A percentile compares a stretch with the other conserved stretches of the same genome.
Evolutionary conservation across 139 green algal genomes (phyloP).

Genomic region (Pseudopediastrum boryanum): DNA sequence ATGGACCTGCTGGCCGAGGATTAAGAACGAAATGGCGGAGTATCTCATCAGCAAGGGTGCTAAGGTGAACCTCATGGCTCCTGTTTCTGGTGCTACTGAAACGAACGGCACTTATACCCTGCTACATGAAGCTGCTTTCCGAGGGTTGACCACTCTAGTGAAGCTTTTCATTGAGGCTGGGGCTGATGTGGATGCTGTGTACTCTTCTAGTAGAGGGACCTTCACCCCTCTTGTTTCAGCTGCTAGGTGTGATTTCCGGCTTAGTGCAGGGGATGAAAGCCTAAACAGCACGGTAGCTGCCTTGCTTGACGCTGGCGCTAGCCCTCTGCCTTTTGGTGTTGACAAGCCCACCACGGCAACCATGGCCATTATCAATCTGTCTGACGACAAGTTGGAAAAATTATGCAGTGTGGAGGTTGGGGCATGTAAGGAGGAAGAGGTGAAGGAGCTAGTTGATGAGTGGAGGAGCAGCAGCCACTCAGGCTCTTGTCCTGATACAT

Average conservation of each 20-base stretch:
- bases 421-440: neutral
- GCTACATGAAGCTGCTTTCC: conserved; percentile 6
- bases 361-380: neutral
- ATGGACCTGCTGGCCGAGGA: neutral
- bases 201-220: neutral
- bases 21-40: neutral
- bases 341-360: neutral
- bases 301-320: conserved; percentile 7
- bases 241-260: neutral
- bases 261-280: neutral
- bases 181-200: neutral
- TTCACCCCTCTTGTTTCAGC: neutral
- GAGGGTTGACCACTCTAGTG: neutral
- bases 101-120: neutral
- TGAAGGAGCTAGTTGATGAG: neutral
- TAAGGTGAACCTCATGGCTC: neutral
- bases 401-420: neutral
- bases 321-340: neutral
- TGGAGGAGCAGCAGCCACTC: too few species aligned
- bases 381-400: neutral
- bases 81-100: neutral
- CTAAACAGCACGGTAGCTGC: neutral
- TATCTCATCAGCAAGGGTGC: conserved; percentile 14
- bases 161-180: neutral
- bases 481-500: neutral